Evolutionary conservation across 2,329 filamentous ascomycete species (phyloP), one percentile per base, ranked within the genome.

Genomic region (Fusarium sp.): DNA sequence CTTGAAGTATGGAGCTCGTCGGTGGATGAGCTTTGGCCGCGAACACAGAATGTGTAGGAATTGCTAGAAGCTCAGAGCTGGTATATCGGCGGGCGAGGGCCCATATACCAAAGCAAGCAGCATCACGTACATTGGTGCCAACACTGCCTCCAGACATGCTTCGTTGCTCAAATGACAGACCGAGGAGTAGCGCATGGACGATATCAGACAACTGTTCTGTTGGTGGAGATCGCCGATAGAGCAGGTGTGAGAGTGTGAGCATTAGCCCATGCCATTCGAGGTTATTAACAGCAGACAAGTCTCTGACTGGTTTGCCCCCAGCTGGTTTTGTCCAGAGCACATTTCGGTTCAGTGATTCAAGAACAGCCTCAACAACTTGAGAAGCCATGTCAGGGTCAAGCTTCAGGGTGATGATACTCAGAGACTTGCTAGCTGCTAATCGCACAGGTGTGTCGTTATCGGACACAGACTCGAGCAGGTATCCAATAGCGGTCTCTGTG

Each of bases 71-170:
- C 76, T 98, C 95, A 1, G 82, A 75, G 0, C 94, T 97, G 2
- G 88, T 89, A 73, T 98, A 99, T 54, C 95, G 90, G 55, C 96
- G 87, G 21, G 95, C 93, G 10, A 98, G 78, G 2, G 94, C 91
- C 96, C 96, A 99, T 23, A 98, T 90, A 9, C 96, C 96, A 76
- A 98, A 99, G 76, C 94, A 97, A 5, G 96, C 93, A 14, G 96
- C 95, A 80, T 99, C 96, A 45, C 96, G 88, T 17, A 99, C 94
- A 71, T 96, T 97, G 3, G 92, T 91, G 3, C 96, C 96, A 13
- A 95, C 84, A 5, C 93, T 94, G 14, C 87, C 89, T n/a, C 96
- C 95, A 5, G 93, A 93, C 1, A 93, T 87, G 43, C 91, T 92
- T 59, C 94, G 87, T 74, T 97, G 93, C 77, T 99, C 94, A 75